Conservation (phyloP, 179 eudicot genomes). For the Silene vulgaris region DNA sequence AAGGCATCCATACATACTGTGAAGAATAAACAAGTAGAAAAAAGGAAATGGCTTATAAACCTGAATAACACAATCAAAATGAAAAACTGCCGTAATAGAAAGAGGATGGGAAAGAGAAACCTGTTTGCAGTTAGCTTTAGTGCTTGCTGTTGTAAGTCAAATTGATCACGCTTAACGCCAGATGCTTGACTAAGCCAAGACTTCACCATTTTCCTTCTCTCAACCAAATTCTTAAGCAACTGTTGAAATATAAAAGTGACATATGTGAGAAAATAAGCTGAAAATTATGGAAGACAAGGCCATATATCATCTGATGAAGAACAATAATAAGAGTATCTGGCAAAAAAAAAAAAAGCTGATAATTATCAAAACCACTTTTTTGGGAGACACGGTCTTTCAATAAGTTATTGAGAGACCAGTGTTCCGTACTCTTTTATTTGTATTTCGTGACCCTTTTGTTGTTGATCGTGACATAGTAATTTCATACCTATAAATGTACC, state of each 20-base stretch:
- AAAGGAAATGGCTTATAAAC: not conserved
- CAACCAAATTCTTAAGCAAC: slow-evolving; percentile 85
- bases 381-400: too few species aligned
- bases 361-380: not conserved
- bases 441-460: too few species aligned
- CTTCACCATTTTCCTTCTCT: slow-evolving; percentile 75
- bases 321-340: not conserved
- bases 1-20: slow-evolving; percentile 98
- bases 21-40: slow-evolving; percentile 19
- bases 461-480: too few species aligned
- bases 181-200: slow-evolving; percentile 66
- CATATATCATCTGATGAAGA: not conserved
- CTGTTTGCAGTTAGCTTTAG: slow-evolving; percentile 98
- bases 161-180: slow-evolving; percentile 73
- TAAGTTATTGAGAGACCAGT: not conserved
- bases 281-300: not conserved
- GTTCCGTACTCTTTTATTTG: too few species aligned
- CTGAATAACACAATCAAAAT: not conserved
- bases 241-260: slow-evolving; percentile 18
- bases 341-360: not conserved
- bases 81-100: not conserved
- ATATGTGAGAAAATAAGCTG: slow-evolving; percentile 1
- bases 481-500: too few species aligned
- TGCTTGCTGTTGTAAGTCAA: slow-evolving; percentile 95
- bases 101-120: slow-evolving; percentile 29